Evolutionary conservation across 176 grass and related monocot genomes (phyloP).

Genomic region (Calamus simplicifolius): DNA sequence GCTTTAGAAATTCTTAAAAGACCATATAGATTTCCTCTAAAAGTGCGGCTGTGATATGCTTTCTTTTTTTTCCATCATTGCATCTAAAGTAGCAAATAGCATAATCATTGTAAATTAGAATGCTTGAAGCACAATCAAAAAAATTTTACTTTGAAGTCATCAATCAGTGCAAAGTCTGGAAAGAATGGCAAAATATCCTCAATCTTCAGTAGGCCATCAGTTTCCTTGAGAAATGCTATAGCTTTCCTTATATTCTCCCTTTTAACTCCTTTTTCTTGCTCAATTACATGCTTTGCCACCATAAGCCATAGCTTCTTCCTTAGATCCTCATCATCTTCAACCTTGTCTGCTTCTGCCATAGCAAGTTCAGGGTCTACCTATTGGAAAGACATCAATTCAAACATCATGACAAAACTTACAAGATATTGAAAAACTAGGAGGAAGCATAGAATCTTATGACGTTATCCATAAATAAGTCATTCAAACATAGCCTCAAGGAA

Average conservation of each 20-base stretch:
- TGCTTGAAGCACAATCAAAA: constrained; percentile 4
- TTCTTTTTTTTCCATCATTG: too few species aligned
- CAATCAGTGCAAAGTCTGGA: constrained; percentile 94
- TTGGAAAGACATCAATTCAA: constrained; percentile 2
- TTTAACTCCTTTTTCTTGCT: constrained; percentile 95
- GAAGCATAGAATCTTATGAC: neutral
- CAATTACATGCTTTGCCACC: constrained; percentile 95
- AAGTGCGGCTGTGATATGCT: too few species aligned
- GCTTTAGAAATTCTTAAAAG: too few species aligned
- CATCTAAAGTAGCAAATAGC: too few species aligned
- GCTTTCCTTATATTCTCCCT: constrained; percentile 98
- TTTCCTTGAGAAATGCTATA: constrained; percentile 89
- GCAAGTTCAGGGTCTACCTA: constrained; percentile 92
- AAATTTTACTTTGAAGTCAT: constrained; percentile 90
- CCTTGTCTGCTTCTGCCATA: constrained; percentile 98
- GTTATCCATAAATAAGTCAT: too few species aligned
- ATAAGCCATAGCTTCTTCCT: constrained; percentile 98
- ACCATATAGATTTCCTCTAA: too few species aligned
- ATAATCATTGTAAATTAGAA: neutral
- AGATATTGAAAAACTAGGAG: neutral
- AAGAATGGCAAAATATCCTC: constrained; percentile 99
- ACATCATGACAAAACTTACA: neutral
- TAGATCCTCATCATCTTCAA: constrained; percentile 96
- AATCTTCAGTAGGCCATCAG: constrained; percentile 91
- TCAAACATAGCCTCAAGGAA: too few species aligned